Evolutionary conservation across 1,284 basidiomycete genomes (phyloP), one percentile per base, ranked within the genome.

Genomic region (Neonothopanus nambi): DNA sequence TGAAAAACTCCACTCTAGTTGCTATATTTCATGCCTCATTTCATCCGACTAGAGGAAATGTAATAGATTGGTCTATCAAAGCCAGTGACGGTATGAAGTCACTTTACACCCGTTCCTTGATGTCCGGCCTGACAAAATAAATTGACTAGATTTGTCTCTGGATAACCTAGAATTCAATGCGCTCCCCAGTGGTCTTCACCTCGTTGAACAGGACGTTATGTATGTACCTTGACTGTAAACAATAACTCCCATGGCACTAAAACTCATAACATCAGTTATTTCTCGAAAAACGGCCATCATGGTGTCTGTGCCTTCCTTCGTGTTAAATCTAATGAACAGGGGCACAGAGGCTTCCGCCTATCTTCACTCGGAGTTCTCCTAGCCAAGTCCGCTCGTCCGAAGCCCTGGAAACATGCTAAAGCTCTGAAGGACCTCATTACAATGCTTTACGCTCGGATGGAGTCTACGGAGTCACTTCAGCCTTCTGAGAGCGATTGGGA

Each of bases 11-110:
- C n/a, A n/a, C n/a, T 39, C 9, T 52, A 91, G 89, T 89, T 62
- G 87, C 89, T 13, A 86, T 91, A 65, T 91, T 91, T 59, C 89
- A 91, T 70, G 78, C 85, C 33, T 89, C 89, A 13, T 91, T 91
- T 62, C 89, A 91, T 68, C 86, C 88, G 1, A 91, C 89, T 11
- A 78, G 81, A 59, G 89, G 89, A 11, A 91, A 89, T 65, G 67
- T 85, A 13, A 72, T 91, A 21, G 89, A 91, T 67, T 91, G 89
- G 88, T 80, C 74, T 37, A 65, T 85, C 24, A 88, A 84, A 61
- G 79, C 82, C 17, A 80, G 73, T 62, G 79, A 89, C 56, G 84
- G 87, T 85, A 52, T 54, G 62, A 35, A 26, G 24, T 28, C 30
- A 30, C 24, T 13, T 24, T 21, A 44, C 37, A 33, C 17, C 24